Percentiles rank a stretch among this genome's conserved stretches.
phyloP scores from a whole-genome alignment of 192 early-diverging fungal genomes.

The Polychytrium aggregatum region DNA sequence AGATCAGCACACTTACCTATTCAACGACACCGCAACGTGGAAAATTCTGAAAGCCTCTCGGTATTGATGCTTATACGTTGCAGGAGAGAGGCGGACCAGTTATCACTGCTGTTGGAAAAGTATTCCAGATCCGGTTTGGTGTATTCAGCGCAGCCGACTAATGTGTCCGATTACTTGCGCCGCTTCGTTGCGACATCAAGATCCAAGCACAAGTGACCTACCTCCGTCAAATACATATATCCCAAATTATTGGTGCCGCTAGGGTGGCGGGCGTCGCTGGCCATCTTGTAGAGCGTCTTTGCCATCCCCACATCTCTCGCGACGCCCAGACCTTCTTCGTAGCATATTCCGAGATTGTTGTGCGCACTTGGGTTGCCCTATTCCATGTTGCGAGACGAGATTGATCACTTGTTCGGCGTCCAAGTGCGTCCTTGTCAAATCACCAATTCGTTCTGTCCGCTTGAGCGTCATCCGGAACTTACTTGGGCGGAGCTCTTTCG shows the following conservation, averaged over 20 bases:
- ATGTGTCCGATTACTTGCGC: background rate
- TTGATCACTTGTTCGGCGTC: slow-evolving; percentile 14
- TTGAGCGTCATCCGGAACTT: too few relatives aligned
- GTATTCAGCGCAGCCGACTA: background rate
- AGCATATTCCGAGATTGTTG: slow-evolving; percentile 44
- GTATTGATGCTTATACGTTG: slow-evolving; percentile 13
- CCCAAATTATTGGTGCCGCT: slow-evolving; percentile 34
- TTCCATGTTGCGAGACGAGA: slow-evolving; percentile 1
- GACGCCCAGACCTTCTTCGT: slow-evolving; percentile 45
- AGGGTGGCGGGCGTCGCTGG: slow-evolving; percentile 27
- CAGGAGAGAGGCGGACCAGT: background rate
- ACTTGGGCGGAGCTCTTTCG: slow-evolving; percentile 24
- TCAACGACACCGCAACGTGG: slow-evolving; percentile 29
- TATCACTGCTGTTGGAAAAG: background rate
- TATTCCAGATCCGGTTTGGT: background rate
- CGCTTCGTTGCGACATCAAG: background rate
- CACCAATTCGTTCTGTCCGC: too few relatives aligned
- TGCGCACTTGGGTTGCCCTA: slow-evolving; percentile 30
- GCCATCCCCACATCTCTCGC: slow-evolving; percentile 29
- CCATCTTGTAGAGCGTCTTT: slow-evolving; percentile 34
- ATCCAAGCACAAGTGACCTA: slow-evolving; percentile 1
- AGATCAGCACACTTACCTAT: slow-evolving; percentile 13
- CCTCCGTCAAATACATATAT: slow-evolving; percentile 31
- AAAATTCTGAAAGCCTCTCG: slow-evolving; percentile 28
- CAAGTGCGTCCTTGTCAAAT: too few relatives aligned